A percentile compares a stretch with the other conserved stretches of the same genome.
phyloP scores from a whole-genome alignment of 768 basidiomycete genomes.

The Candolleomyces efflorescens region DNA sequence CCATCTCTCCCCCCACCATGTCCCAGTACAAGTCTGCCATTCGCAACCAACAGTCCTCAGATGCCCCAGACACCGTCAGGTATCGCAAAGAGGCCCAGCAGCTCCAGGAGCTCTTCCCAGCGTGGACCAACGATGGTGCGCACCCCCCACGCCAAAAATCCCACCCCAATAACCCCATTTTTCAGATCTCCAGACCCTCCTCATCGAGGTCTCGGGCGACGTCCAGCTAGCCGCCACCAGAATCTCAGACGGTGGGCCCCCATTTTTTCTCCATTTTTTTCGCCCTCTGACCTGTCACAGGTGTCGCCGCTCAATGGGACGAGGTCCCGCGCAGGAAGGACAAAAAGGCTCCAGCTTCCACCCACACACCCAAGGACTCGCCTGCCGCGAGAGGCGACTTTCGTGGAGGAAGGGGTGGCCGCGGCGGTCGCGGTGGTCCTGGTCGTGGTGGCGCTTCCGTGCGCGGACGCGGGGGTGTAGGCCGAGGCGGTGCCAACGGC shows the following conservation, averaged over 20 bases:
- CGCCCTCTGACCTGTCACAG: slow-evolving; percentile 33
- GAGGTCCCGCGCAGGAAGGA: slow-evolving; percentile 86
- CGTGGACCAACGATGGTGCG: slow-evolving; percentile 67
- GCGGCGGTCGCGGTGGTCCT: slow-evolving; percentile 56
- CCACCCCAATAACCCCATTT: slow-evolving; percentile 7
- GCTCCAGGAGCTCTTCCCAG: slow-evolving; percentile 69
- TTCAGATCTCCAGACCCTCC: slow-evolving; percentile 64
- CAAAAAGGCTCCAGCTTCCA: slow-evolving; percentile 54
- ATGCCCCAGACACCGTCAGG: slow-evolving; percentile 36
- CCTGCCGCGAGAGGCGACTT: slow-evolving; percentile 46
- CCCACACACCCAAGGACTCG: slow-evolving; percentile 50
- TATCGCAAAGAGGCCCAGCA: slow-evolving; percentile 52
- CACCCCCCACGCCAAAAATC: slow-evolving; percentile 8
- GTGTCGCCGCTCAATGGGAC: slow-evolving; percentile 76
- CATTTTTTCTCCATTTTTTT: slow-evolving; percentile 8
- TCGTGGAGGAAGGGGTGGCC: slow-evolving; percentile 58
- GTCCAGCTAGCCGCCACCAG: slow-evolving; percentile 63
- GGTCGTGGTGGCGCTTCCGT: slow-evolving; percentile 50
- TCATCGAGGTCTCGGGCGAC: slow-evolving; percentile 67
- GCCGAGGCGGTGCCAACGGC: slow-evolving; percentile 40
- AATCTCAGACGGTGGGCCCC: slow-evolving; percentile 66
- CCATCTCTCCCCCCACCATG: slow-evolving; percentile 34
- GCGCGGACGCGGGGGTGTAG: slow-evolving; percentile 46
- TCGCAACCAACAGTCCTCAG: slow-evolving; percentile 31
- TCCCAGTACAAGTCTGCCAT: slow-evolving; percentile 51